Percentiles rank a stretch among this genome's conserved stretches.
These are phyloP conservation scores for Apiospora rasikravindrae DNA, from an alignment of 2,329 filamentous ascomycete genomes.

Conservation along the genomic window DNA sequence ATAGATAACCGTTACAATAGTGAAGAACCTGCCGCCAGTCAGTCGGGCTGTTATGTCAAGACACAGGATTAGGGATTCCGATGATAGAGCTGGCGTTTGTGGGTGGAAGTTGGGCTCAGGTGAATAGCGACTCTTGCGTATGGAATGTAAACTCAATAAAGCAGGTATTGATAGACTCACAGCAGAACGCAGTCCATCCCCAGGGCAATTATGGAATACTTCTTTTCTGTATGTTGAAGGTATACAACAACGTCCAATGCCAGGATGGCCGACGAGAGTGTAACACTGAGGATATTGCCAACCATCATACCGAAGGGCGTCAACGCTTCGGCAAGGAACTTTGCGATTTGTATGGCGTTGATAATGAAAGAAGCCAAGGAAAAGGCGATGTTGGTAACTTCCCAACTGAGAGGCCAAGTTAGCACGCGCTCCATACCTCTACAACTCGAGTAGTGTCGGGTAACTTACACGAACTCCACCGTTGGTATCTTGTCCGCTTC, in stretches of 20 bases:
- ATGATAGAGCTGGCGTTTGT: too few species aligned
- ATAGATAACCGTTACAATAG: slow-evolving; percentile 52
- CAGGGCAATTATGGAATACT: slow-evolving; percentile 56
- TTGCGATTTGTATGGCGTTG: slow-evolving; percentile 53
- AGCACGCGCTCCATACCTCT: not conserved
- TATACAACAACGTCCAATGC: slow-evolving; percentile 60
- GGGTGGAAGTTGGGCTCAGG: too few species aligned
- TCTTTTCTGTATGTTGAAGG: slow-evolving; percentile 46
- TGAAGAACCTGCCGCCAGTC: slow-evolving; percentile 43
- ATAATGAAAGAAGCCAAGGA: slow-evolving; percentile 52
- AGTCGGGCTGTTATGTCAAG: not conserved
- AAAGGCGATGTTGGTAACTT: slow-evolving; percentile 56
- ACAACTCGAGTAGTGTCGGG: not conserved
- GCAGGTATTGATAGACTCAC: slow-evolving; percentile 41
- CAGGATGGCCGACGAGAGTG: slow-evolving; percentile 52
- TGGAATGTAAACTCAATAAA: not conserved
- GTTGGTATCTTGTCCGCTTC: slow-evolving; percentile 46
- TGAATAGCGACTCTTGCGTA: not conserved
- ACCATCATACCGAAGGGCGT: slow-evolving; percentile 61
- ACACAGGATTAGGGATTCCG: not conserved
- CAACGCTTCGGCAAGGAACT: slow-evolving; percentile 53
- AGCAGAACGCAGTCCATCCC: slow-evolving; percentile 54
- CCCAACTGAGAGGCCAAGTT: slow-evolving; percentile 50
- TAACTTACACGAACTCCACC: slow-evolving; percentile 57
- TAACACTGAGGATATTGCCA: slow-evolving; percentile 55